Evolutionary conservation across 129 eudicot species (phyloP).

Genomic region (Tagetes patula): DNA sequence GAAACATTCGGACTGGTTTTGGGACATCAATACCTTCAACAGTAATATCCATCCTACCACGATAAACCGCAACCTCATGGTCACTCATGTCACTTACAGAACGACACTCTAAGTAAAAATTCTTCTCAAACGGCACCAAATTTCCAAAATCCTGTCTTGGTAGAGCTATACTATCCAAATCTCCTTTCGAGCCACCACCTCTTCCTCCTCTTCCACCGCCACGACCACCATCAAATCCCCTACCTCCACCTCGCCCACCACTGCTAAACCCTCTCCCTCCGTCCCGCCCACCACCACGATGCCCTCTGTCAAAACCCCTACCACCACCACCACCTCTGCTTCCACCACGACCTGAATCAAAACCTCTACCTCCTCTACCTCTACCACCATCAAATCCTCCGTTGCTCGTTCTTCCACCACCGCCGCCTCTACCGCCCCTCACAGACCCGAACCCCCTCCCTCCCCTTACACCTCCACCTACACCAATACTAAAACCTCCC

Average conservation of each 20-base stretch:
- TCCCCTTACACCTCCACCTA: constrained; percentile 38
- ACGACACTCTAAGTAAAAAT: constrained; percentile 69
- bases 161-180: constrained; percentile 70
- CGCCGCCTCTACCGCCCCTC: constrained; percentile 40
- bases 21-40: constrained; percentile 89
- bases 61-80: constrained; percentile 69
- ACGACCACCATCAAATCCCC: constrained; percentile 56
- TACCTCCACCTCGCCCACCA: constrained; percentile 48
- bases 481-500: constrained; percentile 42
- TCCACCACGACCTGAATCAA: constrained; percentile 42
- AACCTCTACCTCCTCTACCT: constrained; percentile 43
- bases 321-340: constrained; percentile 45
- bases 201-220: constrained; percentile 75
- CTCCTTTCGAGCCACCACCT: constrained; percentile 57
- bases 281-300: constrained; percentile 35
- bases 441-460: constrained; percentile 31
- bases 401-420: constrained; percentile 31
- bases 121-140: constrained; percentile 81
- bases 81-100: constrained; percentile 76
- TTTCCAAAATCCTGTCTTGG: constrained; percentile 86
- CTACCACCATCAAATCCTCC: constrained; percentile 36
- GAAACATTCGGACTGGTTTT: constrained; percentile 72
- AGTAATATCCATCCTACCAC: constrained; percentile 73
- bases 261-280: constrained; percentile 34
- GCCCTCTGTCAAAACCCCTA: constrained; percentile 44